Base-by-base conservation (phyloP, 139 green algal species). In the Zygnema cylindricum region DNA sequence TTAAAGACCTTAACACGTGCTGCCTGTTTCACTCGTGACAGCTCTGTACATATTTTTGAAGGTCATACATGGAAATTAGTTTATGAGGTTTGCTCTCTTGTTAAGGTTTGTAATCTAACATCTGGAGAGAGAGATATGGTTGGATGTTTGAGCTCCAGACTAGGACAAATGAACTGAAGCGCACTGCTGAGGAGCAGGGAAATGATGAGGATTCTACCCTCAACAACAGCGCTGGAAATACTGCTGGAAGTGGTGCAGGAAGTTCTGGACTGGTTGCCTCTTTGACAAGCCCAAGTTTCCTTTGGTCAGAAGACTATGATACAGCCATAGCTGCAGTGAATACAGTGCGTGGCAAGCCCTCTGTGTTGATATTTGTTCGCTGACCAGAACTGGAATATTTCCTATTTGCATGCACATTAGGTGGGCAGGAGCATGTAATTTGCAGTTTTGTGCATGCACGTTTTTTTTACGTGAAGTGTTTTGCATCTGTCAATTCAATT, bases 281-380 rank as follows among this genome's bases (percentile, higher is more conserved):
- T 25, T n/a, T 16, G 11, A 79, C 36, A 79, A 79, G 71, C 71
- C 21, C 38, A 7, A 41, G 7, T 16, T 40, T 43, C 21, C 3
- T 79, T 7, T 79, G 71, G 71, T 23, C 38, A 39, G 57, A 88
- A 42, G 82, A 88, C 16, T 88, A 88, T 25, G 82, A 88, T 57
- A 84, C 57, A 2, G 77, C 82, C 43, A 36, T 88, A 21, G 57
- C 82, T 43, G 55, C 57, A 42, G 30, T 88, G 39, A 88, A 88
- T 57, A 88, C 39, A 41, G 81, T 86, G 79, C 35, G 81, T 39
- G 39, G 3, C 38, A 78, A 25, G 2, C 23, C 76, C n/a, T 54
- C 11, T 38, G 11, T 38, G 16, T 11, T 11, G 16, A 36, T 11
- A 11, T 38, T 21, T 38, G 36, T 21, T 21, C 73, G 21, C 21